Percentiles rank a stretch among this genome's conserved stretches.
Evolutionary conservation across 208 protist species (phyloP).

Genomic region (Wallacemonas rigidus): DNA sequence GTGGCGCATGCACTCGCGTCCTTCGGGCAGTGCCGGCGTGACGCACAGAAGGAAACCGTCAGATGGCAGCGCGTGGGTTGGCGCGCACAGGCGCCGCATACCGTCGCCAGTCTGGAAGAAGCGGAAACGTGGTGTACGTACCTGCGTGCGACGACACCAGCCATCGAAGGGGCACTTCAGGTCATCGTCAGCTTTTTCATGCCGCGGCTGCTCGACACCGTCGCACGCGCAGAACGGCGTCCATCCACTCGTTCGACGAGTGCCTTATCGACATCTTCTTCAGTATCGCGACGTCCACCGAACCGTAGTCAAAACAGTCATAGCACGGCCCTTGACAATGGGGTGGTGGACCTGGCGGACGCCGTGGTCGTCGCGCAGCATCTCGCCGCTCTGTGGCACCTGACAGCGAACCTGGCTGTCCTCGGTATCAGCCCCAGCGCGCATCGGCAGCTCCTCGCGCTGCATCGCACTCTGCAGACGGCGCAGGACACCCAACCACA

Average conservation of each 20-base stretch:
- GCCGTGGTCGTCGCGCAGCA: slow-evolving; percentile 16
- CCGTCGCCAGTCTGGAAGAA: not conserved
- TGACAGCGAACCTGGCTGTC: slow-evolving; percentile 34
- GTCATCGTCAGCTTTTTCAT: slow-evolving; percentile 21
- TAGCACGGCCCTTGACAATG: not conserved
- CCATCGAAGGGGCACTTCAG: slow-evolving; percentile 30
- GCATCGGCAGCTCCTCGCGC: slow-evolving; percentile 49
- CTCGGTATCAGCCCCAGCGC: slow-evolving; percentile 48
- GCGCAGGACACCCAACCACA: slow-evolving; percentile 4
- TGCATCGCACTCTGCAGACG: slow-evolving; percentile 58
- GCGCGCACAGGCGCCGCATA: not conserved
- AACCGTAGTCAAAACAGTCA: not conserved
- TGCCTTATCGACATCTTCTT: not conserved
- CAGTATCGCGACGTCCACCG: not conserved
- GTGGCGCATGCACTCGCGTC: not conserved
- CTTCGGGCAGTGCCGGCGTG: not conserved
- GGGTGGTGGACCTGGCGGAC: not conserved
- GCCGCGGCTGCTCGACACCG: slow-evolving; percentile 27
- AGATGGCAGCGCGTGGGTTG: not conserved
- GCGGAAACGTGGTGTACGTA: not conserved
- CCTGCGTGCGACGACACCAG: slow-evolving; percentile 6
- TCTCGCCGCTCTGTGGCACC: slow-evolving; percentile 33
- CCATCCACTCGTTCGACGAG: not conserved
- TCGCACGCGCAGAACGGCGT: slow-evolving; percentile 7
- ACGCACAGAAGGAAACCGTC: slow-evolving; percentile 18